Percentiles rank a stretch among this genome's conserved stretches.
phyloP scores from a whole-genome alignment of 164 flowering plant species.

The Magnolia officinalis region DNA sequence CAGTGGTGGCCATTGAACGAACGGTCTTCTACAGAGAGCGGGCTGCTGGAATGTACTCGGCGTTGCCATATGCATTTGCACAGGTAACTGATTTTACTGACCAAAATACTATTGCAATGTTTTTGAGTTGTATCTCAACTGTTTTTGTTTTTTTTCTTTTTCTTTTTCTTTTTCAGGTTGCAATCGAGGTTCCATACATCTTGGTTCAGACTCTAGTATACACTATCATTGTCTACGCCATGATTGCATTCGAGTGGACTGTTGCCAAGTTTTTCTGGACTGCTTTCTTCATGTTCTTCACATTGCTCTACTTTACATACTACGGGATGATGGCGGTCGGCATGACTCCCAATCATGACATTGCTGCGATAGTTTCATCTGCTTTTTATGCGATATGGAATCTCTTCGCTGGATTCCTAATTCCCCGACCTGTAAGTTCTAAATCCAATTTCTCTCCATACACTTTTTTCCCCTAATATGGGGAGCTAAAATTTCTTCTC shows the following conservation, averaged over 20 bases:
- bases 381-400: constrained; percentile 36
- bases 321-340: constrained; percentile 50
- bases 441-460: background rate
- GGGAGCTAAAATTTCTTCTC: background rate
- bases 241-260: constrained; percentile 46
- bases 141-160: background rate
- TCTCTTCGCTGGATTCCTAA: constrained; percentile 39
- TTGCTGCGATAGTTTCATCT: constrained; percentile 34
- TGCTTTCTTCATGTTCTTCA: constrained; percentile 37
- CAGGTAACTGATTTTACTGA: constrained; percentile 18
- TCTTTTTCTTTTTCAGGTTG: constrained; percentile 23
- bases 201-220: constrained; percentile 29
- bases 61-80: constrained; percentile 34
- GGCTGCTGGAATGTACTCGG: constrained; percentile 42
- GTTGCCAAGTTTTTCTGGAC: constrained; percentile 40
- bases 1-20: constrained; percentile 32
- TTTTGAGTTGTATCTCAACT: background rate
- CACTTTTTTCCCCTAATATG: background rate
- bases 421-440: constrained; percentile 32
- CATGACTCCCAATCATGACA: constrained; percentile 34
- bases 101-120: background rate
- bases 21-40: constrained; percentile 36
- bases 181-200: constrained; percentile 32
- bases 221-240: constrained; percentile 32
- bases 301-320: constrained; percentile 39